A percentile compares a stretch with the other conserved stretches of the same genome.
phyloP scores from a whole-genome alignment of 805 yeast genomes.

The Saccharomycopsis selenospora region DNA sequence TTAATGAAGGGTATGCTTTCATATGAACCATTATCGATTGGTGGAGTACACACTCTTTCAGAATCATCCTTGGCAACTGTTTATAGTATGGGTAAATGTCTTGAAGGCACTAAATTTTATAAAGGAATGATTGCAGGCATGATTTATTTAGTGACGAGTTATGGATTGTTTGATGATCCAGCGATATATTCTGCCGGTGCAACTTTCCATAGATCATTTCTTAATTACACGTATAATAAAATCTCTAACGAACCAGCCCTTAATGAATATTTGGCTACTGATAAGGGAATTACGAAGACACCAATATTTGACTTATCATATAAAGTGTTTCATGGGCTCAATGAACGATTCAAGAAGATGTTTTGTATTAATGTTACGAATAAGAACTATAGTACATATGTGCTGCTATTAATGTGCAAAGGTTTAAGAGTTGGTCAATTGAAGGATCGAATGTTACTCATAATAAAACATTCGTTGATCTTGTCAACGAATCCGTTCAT shows the following conservation, averaged over 20 bases:
- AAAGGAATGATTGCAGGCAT: not conserved
- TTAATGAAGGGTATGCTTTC: not conserved
- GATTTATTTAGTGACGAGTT: not conserved
- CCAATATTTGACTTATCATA: too few species aligned
- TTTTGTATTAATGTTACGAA: not conserved
- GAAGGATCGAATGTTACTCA: not conserved
- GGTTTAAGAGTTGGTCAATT: not conserved
- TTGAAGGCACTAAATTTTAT: not conserved
- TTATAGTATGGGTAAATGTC: constrained; percentile 1
- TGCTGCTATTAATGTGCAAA: not conserved
- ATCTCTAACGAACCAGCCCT: too few species aligned
- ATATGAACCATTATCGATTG: not conserved
- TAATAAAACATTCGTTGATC: not conserved
- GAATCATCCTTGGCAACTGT: not conserved
- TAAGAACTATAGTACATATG: not conserved
- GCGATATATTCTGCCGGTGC: constrained; percentile 1
- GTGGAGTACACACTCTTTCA: not conserved
- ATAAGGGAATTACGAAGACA: too few species aligned
- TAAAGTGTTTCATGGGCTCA: too few species aligned
- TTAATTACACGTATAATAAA: too few species aligned
- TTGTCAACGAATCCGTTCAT: not conserved
- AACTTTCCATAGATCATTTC: too few species aligned
- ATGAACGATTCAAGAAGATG: too few species aligned
- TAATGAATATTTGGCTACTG: too few species aligned
- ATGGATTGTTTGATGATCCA: not conserved